Evolutionary conservation across 371 early-diverging fungal species (phyloP).

Genomic region (Mortierella sp.): DNA sequence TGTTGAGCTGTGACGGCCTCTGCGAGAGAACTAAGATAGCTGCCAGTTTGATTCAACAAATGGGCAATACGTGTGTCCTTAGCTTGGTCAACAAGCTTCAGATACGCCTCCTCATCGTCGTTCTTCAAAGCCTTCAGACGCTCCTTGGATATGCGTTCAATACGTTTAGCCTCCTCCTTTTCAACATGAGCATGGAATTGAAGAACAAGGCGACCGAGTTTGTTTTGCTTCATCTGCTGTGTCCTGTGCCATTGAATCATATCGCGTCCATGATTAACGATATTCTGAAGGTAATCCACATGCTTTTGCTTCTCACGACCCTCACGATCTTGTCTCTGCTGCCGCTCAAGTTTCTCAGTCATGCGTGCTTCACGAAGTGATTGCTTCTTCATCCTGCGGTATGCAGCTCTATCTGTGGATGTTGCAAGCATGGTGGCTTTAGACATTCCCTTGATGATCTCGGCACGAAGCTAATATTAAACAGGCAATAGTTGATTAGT

Average conservation of each 20-base stretch:
- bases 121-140: conserved; percentile 94
- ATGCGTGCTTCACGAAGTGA: conserved; percentile 90
- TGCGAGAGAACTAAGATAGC: conserved; percentile 85
- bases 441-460: conserved; percentile 77
- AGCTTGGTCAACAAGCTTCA: conserved; percentile 91
- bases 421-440: conserved; percentile 83
- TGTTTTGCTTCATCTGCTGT: conserved; percentile 75
- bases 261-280: conserved; percentile 82
- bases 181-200: conserved; percentile 84
- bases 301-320: conserved; percentile 87
- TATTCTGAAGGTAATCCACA: conserved; percentile 78
- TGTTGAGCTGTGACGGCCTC: conserved; percentile 86
- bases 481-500: neutral
- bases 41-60: conserved; percentile 88
- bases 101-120: conserved; percentile 96
- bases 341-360: conserved; percentile 92
- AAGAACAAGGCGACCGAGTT: conserved; percentile 83
- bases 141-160: conserved; percentile 87
- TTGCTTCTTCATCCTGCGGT: conserved; percentile 91
- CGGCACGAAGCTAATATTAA: conserved; percentile 76
- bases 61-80: conserved; percentile 95
- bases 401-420: conserved; percentile 81
- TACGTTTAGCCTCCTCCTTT: conserved; percentile 91
- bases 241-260: conserved; percentile 77
- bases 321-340: conserved; percentile 90